Conservation (phyloP, 163 green algal genomes). For the Chlamydomonas reinhardtii region DNA sequence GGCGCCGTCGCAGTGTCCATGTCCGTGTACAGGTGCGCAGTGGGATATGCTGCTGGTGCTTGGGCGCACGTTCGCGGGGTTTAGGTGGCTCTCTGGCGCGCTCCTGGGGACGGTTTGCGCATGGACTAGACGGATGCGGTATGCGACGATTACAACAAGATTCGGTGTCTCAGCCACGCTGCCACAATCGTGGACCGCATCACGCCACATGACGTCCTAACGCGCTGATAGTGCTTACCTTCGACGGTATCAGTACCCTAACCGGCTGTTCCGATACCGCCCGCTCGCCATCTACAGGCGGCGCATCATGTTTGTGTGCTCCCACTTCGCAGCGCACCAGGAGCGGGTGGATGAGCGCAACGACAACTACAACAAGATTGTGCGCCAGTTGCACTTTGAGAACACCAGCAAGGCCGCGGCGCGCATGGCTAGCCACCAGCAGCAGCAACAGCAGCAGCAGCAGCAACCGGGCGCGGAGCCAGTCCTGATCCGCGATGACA, state of each 20-base stretch:
- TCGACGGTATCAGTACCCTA: no score
- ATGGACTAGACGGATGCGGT: no score
- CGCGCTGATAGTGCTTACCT: no score
- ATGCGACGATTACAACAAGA: no score
- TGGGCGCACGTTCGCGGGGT: no score
- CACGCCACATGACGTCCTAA: no score
- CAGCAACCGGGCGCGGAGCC: no score
- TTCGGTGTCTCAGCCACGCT: no score
- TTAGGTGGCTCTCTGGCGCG: no score
- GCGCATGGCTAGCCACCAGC: background rate
- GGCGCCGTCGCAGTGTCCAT: conserved; percentile 90
- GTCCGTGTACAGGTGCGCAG: conserved; percentile 76
- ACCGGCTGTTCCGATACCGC: no score
- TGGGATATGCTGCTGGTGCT: background rate
- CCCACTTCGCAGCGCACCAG: conserved; percentile 97
- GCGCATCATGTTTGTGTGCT: conserved; percentile 81
- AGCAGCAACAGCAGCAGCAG: background rate
- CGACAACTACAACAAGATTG: conserved; percentile 87
- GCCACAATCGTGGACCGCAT: no score
- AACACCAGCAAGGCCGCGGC: conserved; percentile 50
- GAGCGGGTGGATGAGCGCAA: conserved; percentile 88
- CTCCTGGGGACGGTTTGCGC: no score
- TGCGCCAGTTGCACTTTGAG: conserved; percentile 78
- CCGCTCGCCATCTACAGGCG: conserved; percentile 14
- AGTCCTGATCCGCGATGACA: background rate